Conservation (phyloP, 805 yeast species). For the Suhomyces sp. region DNA sequence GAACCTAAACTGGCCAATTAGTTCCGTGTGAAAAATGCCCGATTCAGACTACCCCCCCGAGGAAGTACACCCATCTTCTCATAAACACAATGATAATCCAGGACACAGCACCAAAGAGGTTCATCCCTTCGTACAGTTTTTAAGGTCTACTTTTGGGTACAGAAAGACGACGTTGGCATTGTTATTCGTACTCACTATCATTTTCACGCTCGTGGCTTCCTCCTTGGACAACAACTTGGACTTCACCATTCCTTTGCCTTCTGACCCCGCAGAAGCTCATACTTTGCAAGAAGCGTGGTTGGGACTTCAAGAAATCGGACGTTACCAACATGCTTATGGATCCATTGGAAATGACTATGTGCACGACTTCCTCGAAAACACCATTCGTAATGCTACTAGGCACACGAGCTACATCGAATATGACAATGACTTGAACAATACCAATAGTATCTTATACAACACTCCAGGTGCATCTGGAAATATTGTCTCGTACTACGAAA, state of each 20-base stretch:
- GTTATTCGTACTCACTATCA: slow-evolving; percentile 41
- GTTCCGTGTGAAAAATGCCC: no score
- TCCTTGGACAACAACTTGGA: slow-evolving; percentile 38
- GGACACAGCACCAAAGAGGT: neutral
- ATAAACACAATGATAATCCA: no score
- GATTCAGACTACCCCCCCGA: no score
- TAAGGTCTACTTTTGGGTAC: slow-evolving; percentile 62
- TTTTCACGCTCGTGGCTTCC: slow-evolving; percentile 42
- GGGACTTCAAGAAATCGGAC: slow-evolving; percentile 68
- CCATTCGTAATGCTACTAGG: slow-evolving; percentile 30
- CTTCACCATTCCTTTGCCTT: slow-evolving; percentile 44
- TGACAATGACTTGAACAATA: slow-evolving; percentile 41
- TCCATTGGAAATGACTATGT: slow-evolving; percentile 76
- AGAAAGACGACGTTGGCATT: slow-evolving; percentile 69
- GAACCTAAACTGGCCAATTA: no score
- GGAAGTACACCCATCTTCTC: no score
- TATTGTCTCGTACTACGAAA: slow-evolving; percentile 72
- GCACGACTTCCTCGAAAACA: slow-evolving; percentile 58
- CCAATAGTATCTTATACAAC: slow-evolving; percentile 49
- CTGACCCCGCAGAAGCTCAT: slow-evolving; percentile 35
- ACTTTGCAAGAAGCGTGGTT: slow-evolving; percentile 56
- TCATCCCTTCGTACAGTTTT: slow-evolving; percentile 21
- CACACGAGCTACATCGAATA: slow-evolving; percentile 31
- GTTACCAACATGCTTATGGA: slow-evolving; percentile 72
- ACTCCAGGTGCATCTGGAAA: slow-evolving; percentile 46